These are phyloP conservation scores for Kokia cookei DNA, from an alignment of 441 rosid genomes.

Conservation along the genomic window DNA sequence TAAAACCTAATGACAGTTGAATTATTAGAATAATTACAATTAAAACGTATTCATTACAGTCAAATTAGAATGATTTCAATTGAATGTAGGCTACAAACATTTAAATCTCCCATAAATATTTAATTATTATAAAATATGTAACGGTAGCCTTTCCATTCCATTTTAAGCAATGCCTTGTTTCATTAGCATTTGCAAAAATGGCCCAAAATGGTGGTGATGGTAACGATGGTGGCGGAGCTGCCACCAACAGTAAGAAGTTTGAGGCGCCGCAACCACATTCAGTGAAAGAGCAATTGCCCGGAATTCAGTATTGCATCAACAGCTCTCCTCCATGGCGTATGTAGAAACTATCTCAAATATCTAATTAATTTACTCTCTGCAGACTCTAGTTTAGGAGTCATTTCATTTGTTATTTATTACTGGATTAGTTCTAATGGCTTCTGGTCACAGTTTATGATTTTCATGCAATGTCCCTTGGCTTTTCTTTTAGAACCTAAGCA, in stretches of 20 bases:
- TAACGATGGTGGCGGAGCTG: background rate
- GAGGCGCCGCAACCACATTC: conserved; percentile 42
- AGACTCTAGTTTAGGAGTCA: background rate
- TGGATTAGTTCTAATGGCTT: background rate
- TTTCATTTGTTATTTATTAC: background rate
- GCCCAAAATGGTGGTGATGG: background rate
- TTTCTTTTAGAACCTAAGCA: background rate
- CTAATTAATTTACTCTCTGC: background rate
- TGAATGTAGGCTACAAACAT: no score
- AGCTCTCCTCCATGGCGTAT: conserved; percentile 52
- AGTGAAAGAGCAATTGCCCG: conserved; percentile 46
- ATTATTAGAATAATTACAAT: no score
- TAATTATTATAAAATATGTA: background rate
- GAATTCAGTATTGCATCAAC: conserved; percentile 39
- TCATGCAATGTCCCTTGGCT: background rate
- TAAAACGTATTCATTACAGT: no score
- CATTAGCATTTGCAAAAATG: background rate
- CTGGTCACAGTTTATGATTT: background rate
- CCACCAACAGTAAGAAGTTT: conserved; percentile 8
- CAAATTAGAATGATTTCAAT: no score
- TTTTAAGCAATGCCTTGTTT: background rate
- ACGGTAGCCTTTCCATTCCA: background rate
- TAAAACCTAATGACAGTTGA: no score
- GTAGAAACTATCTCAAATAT: conserved; percentile 2
- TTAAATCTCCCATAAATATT: background rate